Evolutionary conservation across 345 rosid species (phyloP), one percentile per base, ranked within the genome.

Genomic region (Gossypium rotundifolium): DNA sequence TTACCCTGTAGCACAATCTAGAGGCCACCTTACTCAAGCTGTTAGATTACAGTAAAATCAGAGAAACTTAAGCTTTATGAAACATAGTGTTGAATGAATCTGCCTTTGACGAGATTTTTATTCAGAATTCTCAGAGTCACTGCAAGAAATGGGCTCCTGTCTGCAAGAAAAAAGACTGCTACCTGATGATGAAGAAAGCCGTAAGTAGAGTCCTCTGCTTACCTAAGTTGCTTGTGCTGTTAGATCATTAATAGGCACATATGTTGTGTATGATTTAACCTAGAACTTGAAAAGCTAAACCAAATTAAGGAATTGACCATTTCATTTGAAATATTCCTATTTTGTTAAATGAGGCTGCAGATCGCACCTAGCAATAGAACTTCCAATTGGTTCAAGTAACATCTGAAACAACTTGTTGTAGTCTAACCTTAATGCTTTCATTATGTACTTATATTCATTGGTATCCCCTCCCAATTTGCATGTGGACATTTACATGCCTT

Each of bases 141-240:
- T 96, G 80, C 92, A 81, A 72, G 99, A 93, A 84, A 83, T 96
- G 98, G 98, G 99, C 75, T 79, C 87, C 45, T 93, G 96, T 85
- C 87, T 96, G 53, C 68, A 79, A 78, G 96, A 88, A 84, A 89
- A 87, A 83, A 88, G 88, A 13, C 80, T 93, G 12, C 85, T 88
- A 48, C 89, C 87, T 38, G 86, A 85, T 68, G 94, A 90, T 67
- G 85, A 85, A 83, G 97, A 88, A 81, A 87, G 89, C 75, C 80
- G 99, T 96, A 82, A 81, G 88, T 57, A 45, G 49, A 70, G 8
- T 59, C 44, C 44, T 78, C 67, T 27, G 38, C 54, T 51, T 69
- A 17, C 29, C 8, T 10, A 70, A 70, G 25, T 53, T 52, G 42
- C 14, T 33, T 42, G 51, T 25, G 22, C 27, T 65, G 27, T 18